Conservation (phyloP, 495 filamentous ascomycete genomes). For the Rhizodiscina lignyota region DNA sequence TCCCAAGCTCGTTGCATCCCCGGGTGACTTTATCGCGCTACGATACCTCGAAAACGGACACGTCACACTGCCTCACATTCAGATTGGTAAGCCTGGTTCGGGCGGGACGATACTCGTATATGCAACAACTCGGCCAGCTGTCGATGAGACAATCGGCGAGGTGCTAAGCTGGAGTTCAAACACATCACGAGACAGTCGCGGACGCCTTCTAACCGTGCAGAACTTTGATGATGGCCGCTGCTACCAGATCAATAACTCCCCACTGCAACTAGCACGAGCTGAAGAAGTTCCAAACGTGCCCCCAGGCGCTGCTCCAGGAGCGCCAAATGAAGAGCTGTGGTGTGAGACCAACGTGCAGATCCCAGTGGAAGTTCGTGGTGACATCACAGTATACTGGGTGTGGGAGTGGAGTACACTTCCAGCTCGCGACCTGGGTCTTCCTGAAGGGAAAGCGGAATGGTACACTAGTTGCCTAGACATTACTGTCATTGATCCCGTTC, state of each 20-base stretch:
- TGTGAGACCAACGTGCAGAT: slow-evolving; percentile 67
- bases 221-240: slow-evolving; percentile 76
- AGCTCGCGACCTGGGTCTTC: no score
- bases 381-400: slow-evolving; percentile 74
- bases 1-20: slow-evolving; percentile 45
- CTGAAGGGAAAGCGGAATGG: slow-evolving; percentile 36
- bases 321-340: no score
- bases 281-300: slow-evolving; percentile 26
- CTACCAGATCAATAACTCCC: slow-evolving; percentile 53
- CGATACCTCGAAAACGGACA: slow-evolving; percentile 80
- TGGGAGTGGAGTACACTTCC: slow-evolving; percentile 85
- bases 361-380: slow-evolving; percentile 35
- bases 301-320: slow-evolving; percentile 18
- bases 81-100: slow-evolving; percentile 54
- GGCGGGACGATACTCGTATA: slow-evolving; percentile 69
- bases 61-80: slow-evolving; percentile 44
- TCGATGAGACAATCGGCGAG: slow-evolving; percentile 44
- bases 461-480: slow-evolving; percentile 79
- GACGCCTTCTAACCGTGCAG: slow-evolving; percentile 52
- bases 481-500: slow-evolving; percentile 39
- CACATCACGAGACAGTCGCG: slow-evolving; percentile 66
- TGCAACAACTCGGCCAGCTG: slow-evolving; percentile 50
- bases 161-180: slow-evolving; percentile 64
- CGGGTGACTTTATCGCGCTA: slow-evolving; percentile 55
- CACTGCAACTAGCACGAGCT: slow-evolving; percentile 38